Evolutionary conservation across 192 early-diverging fungal genomes (phyloP), one percentile per base, ranked within the genome.

Genomic region (Coemansia sp.): DNA sequence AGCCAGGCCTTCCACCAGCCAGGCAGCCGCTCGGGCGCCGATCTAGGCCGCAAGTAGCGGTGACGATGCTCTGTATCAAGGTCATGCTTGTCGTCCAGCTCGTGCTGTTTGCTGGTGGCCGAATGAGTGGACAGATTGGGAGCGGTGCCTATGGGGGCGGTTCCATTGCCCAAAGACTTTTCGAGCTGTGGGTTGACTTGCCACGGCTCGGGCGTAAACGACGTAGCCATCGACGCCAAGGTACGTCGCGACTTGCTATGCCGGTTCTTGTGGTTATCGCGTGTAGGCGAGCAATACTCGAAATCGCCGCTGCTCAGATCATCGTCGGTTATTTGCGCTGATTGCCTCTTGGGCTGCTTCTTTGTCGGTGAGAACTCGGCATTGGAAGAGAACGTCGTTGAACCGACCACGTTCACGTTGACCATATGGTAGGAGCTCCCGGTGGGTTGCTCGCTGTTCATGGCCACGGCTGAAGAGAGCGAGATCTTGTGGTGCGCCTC

Each of bases 1-100:
- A 81, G 31, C 76, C 76, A 78, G 13, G 76, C 76, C 55, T 78
- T 78, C 76, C 76, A 78, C 76, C 76, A 78, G 0, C 76, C 76
- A 1, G 76, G 76, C 34, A 78, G 52, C 11, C 76, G 66, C 59
- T 78, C 76, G 0, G 75, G 75, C 34, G 35, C 39, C 2, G 61
- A 61, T n/a, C 70, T 57, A 14, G 70, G 76, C 59, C 45, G 47
- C 59, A 78, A 25, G 38, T 66, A 72, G 6, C 67, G 38, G 10
- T 65, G 70, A 14, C 39, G 21, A 23, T 39, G 37, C 16, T 53
- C 31, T n/a, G 20, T 4, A n/a, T 37, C 33, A 36, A 48, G 4
- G 10, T 45, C 34, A 14, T 31, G 13, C 18, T 59, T 47, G 21
- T 14, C 23, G 5, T 39, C 58, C 11, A 14, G 12, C 3, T 3